Evolutionary conservation across 495 filamentous ascomycete genomes (phyloP), one percentile per base, ranked within the genome.

Genomic region (Penicillium steckii): DNA sequence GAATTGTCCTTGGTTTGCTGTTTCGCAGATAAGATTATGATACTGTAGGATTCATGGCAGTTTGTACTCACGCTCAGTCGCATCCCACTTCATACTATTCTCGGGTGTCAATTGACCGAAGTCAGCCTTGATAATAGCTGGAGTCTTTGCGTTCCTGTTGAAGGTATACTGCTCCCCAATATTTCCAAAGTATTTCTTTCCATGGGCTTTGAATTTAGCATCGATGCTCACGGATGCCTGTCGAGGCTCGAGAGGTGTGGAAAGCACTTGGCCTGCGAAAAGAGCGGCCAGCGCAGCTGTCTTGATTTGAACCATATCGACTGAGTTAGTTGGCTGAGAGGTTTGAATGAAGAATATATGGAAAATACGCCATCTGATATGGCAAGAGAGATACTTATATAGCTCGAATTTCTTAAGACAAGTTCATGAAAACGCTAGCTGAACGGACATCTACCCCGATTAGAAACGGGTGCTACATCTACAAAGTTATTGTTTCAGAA

Each of bases 81-180:
- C 52, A 47, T 80, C 78, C 77, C 75, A 80, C 60, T 82, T 82
- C 78, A 82, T 79, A 50, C 75, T 79, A 67, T 82, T 82, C 68
- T 80, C 79, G 0, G 77, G 75, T 8, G 76, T 80, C 48, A 81
- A 51, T 43, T 74, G 69, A 46, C 78, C 75, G 37, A 81, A 82
- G 53, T 80, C 64, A 1, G 71, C 64, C 44, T 68, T 61, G 61
- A 79, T 62, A 45, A 79, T 72, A 6, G 71, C 68, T 32, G 59
- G 41, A 29, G 38, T 41, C 9, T 56, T 52, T n/a, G 44, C 8
- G 18, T 56, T 52, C 19, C 56, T 66, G 55, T 25, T 61, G 51
- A 70, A 52, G 26, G 63, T 62, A 42, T 51, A 45, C 29, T 55
- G 62, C n/a, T 70, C 67, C 32, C 55, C 53, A 46, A 48, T 49